Conservation (phyloP, 2,329 filamentous ascomycete genomes). For the Diaporthe australafricana region DNA sequence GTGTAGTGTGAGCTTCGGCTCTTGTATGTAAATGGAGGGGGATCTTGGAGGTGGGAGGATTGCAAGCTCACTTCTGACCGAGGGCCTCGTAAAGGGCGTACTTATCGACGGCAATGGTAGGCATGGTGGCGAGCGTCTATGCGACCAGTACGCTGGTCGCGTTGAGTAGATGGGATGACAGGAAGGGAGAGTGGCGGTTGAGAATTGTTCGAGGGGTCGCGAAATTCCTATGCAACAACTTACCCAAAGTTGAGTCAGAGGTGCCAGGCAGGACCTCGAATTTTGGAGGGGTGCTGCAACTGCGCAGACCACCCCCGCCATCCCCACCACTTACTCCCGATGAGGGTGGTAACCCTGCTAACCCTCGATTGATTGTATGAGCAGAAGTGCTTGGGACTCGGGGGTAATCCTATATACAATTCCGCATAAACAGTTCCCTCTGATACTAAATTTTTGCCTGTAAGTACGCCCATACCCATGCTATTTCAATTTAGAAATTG, state of each 20-base stretch:
- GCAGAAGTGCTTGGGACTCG: neutral
- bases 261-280: constrained; percentile 18
- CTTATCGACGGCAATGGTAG: constrained; percentile 97
- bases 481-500: neutral
- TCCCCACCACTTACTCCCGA: neutral
- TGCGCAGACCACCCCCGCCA: neutral
- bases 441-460: too few relatives aligned
- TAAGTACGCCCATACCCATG: neutral
- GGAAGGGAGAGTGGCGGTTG: constrained; percentile 3
- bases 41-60: constrained; percentile 27
- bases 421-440: neutral
- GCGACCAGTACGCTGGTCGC: constrained; percentile 22
- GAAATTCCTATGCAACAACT: constrained; percentile 22
- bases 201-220: constrained; percentile 2
- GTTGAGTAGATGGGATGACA: neutral
- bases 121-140: constrained; percentile 70
- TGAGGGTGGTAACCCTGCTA: neutral
- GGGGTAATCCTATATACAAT: neutral
- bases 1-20: constrained; percentile 39
- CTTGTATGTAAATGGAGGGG: constrained; percentile 15
- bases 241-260: constrained; percentile 33
- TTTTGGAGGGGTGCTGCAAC: constrained; percentile 33
- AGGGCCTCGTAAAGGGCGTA: constrained; percentile 94
- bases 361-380: neutral
- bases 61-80: constrained; percentile 77